Base-by-base conservation (phyloP, 2,329 filamentous ascomycete genomes). In the Calonectria montana region DNA sequence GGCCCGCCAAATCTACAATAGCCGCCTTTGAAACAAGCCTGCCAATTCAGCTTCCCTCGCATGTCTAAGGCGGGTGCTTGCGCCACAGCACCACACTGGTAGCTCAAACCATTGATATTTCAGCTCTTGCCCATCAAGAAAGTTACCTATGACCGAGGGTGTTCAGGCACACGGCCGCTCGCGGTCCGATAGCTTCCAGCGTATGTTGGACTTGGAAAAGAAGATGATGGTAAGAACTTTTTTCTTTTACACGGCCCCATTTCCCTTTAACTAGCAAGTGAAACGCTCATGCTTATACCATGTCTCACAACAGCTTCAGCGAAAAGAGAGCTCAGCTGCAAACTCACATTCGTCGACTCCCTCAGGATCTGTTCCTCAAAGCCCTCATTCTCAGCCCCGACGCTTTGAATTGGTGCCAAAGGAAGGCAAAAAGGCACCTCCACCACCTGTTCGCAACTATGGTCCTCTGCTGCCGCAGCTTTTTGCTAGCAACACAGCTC, bases 201-300 rank as follows among this genome's bases (percentile, higher is more conserved):
- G 84, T 71, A 91, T 91, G 89, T 84, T 91, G 61, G 88, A 91
- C 76, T 81, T 91, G 64, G 90, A 91, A 78, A 89, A 88, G 78
- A 85, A 85, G 79, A 86, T 84, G 81, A 90, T 89, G 87, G 90
- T 91, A 84, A 84, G 85, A 79, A 55, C 55, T 47, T 3, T 31
- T 39, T 47, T 3, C 21, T 39, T 62, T 15, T 12, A 5, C 10
- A 43, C 4, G n/a, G n/a, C 29, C 10, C 12, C 6, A 39, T 15
- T 18, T 43, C 13, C 27, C 6, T 25, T 65, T 59, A 10, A 47
- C 16, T 21, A 41, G 5, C 12, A 15, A 25, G 39, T 25, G 47
- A 27, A 65, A 29, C 23, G 13, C 13, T 12, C 31, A 43, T 65
- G 48, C 67, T 70, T 31, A 70, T 53, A 39, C 10, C 21, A 62